These are phyloP conservation scores for Spathaspora jeffriesii DNA, from an alignment of 1,139 yeast species.

Conservation along the genomic window DNA sequence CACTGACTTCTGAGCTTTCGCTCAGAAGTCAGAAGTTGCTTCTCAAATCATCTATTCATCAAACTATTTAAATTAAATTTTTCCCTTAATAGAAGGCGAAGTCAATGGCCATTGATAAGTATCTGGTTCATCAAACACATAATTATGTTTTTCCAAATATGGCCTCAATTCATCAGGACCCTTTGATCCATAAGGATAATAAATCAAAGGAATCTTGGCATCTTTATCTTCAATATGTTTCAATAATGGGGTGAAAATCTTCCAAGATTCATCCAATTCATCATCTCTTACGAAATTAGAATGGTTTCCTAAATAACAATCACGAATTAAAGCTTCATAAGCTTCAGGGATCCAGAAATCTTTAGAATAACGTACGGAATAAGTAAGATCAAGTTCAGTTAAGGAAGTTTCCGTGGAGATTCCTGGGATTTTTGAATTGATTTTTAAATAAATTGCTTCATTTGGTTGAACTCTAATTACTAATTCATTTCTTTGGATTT, in stretches of 20 bases:
- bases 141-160: conserved; percentile 71
- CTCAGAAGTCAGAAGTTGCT: neutral
- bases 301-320: conserved; percentile 89
- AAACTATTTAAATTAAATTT: conserved; percentile 11
- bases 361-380: conserved; percentile 72
- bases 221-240: conserved; percentile 71
- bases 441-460: conserved; percentile 90
- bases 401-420: conserved; percentile 76
- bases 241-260: conserved; percentile 87
- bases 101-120: conserved; percentile 85
- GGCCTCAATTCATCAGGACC: conserved; percentile 73
- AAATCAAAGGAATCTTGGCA: conserved; percentile 57
- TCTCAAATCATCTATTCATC: conserved; percentile 1
- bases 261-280: conserved; percentile 94
- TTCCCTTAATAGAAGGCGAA: conserved; percentile 47
- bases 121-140: conserved; percentile 57
- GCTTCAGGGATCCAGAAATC: conserved; percentile 98
- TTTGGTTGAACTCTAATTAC: conserved; percentile 94
- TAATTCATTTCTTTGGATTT: conserved; percentile 87
- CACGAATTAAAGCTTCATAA: conserved; percentile 92
- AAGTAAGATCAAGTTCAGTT: conserved; percentile 90
- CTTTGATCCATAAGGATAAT: conserved; percentile 87
- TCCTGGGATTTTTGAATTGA: conserved; percentile 94
- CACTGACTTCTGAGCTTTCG: no score
- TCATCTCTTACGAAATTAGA: conserved; percentile 98